Base-by-base conservation (phyloP, 768 basidiomycete species). In the Russula abietina region DNA sequence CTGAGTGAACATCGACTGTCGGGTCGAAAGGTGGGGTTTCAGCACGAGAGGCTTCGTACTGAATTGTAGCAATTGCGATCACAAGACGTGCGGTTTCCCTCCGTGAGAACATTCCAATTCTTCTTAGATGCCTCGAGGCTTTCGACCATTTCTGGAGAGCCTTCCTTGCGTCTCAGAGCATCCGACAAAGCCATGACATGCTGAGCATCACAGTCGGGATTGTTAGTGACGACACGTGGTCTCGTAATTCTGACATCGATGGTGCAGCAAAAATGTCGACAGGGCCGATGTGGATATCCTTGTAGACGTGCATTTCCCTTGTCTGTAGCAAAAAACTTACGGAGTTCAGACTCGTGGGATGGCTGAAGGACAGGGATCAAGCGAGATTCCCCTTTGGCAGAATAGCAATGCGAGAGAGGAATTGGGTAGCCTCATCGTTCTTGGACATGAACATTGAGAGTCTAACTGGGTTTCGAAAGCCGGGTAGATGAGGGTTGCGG, bases 21-120 rank as follows among this genome's bases (percentile, higher is more conserved):
- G 79, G 79, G 43, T 73, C 73, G 6, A 62, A 72, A 14, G 75
- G 65, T 4, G 75, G 57, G 28, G 28, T 5, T 30, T 30, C 28
- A 30, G 9, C n/a, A n/a, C 78, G 73, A 0, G 74, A 69, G 4
- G 77, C 72, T 22, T 78, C 73, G 63, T 82, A 82, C 69, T 87
- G 85, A 12, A 83, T 80, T 2, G 72, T 72, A 5, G 82, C 78
- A 63, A 85, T 84, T 1, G 81, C 80, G 26, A 86, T 68, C n/a
- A 87, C 76, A 7, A 85, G 72, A n/a, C 78, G 79, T 0, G 83
- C 84, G 0, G 83, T 82, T 6, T 77, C 74, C 84, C 68, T 87
- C 84, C 14, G 80, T 81, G 71, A 87, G 86, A 45, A 86, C 75
- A 12, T 78, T 60, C 84, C 84, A 87, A 68, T 84, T 84, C 73